These are phyloP conservation scores for Solanum dulcamara DNA, from an alignment of 257 asterid species.

Conservation along the genomic window DNA sequence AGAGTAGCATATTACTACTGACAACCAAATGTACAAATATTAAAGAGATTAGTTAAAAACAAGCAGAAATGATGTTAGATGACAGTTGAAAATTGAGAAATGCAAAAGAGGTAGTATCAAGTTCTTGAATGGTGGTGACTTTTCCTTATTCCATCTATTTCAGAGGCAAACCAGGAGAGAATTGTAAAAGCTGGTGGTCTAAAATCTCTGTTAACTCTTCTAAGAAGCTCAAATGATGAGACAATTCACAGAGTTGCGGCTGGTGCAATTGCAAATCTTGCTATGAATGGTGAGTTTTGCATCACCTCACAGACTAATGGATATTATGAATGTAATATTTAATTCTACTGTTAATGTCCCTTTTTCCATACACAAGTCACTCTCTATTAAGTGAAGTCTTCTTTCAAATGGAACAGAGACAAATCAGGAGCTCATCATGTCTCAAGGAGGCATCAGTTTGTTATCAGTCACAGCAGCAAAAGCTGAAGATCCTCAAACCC, in stretches of 20 bases:
- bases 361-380: neutral
- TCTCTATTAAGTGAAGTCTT: neutral
- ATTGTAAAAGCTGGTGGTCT: conserved; percentile 89
- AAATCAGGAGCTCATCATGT: conserved; percentile 76
- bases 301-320: neutral
- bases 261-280: conserved; percentile 92
- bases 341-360: neutral
- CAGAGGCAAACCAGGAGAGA: conserved; percentile 78
- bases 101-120: neutral
- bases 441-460: conserved; percentile 65
- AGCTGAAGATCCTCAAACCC: conserved; percentile 84
- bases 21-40: neutral
- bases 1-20: neutral
- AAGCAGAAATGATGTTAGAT: neutral
- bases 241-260: conserved; percentile 79
- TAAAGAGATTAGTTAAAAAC: neutral
- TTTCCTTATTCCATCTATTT: neutral
- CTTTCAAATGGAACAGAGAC: conserved; percentile 38
- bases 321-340: conserved; percentile 1
- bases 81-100: neutral
- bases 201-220: conserved; percentile 58
- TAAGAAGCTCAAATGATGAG: conserved; percentile 58
- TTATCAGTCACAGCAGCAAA: conserved; percentile 54
- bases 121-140: neutral
- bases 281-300: conserved; percentile 59